phyloP scores from a whole-genome alignment of 2,329 filamentous ascomycete species.

The Xylariaceae sp. region DNA sequence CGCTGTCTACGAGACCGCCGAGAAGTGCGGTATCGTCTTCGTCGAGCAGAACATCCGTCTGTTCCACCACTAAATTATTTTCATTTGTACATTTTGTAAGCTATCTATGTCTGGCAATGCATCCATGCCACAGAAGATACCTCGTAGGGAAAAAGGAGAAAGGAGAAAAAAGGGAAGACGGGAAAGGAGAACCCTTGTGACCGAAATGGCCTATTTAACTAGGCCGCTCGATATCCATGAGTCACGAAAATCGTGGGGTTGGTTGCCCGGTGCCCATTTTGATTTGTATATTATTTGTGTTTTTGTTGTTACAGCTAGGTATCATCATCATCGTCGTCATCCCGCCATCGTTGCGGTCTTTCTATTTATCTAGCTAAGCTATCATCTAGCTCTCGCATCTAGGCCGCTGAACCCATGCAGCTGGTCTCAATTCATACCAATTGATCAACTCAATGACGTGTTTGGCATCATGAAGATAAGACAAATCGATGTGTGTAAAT shows the following conservation, averaged over 20 bases:
- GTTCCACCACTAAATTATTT: conserved; percentile 74
- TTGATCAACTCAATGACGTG: too few species aligned
- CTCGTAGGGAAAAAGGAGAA: neutral
- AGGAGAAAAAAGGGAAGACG: neutral
- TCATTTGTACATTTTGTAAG: neutral
- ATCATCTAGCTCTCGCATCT: too few species aligned
- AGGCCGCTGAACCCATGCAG: too few species aligned
- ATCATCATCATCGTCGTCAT: neutral
- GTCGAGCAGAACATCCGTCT: conserved; percentile 90
- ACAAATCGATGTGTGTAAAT: too few species aligned
- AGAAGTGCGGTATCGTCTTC: conserved; percentile 88
- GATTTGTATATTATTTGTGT: conserved; percentile 8
- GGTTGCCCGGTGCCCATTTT: neutral
- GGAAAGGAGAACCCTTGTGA: conserved; percentile 1
- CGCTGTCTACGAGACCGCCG: conserved; percentile 79
- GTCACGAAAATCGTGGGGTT: conserved; percentile 4
- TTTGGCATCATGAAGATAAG: too few species aligned
- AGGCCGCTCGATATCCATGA: neutral
- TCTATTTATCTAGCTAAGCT: neutral
- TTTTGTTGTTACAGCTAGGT: too few species aligned
- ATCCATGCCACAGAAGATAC: neutral
- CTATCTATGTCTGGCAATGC: neutral
- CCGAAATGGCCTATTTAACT: neutral
- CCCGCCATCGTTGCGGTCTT: neutral
- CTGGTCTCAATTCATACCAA: too few species aligned